Evolutionary conservation across 768 basidiomycete species (phyloP).

Genomic region (Phlebiopsis flavidoalba): DNA sequence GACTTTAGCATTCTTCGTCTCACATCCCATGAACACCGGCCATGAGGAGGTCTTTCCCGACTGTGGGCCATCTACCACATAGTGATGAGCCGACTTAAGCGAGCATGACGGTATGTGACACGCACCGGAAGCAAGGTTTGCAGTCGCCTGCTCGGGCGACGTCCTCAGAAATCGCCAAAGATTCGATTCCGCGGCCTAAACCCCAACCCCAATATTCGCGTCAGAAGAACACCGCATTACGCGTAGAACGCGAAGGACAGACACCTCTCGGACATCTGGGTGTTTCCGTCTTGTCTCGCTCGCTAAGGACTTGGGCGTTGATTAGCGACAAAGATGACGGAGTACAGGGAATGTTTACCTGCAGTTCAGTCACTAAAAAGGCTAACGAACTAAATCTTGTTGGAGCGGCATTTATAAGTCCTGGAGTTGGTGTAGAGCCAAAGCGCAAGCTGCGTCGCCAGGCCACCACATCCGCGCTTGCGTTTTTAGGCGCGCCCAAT

Average conservation of each 20-base stretch:
- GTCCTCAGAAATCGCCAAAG: conserved; percentile 72
- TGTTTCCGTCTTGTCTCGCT: conserved; percentile 87
- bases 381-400: conserved; percentile 60
- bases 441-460: too few relatives aligned
- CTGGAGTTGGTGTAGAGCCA: too few relatives aligned
- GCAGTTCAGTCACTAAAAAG: conserved; percentile 70
- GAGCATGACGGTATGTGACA: conserved; percentile 5
- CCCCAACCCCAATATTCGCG: neutral
- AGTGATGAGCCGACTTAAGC: neutral
- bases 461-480: too few relatives aligned
- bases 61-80: conserved; percentile 60
- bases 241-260: conserved; percentile 12
- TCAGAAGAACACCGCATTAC: conserved; percentile 1
- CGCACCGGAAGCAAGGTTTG: conserved; percentile 69
- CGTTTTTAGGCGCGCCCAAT: too few relatives aligned
- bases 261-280: conserved; percentile 91
- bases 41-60: conserved; percentile 68
- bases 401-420: neutral
- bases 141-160: conserved; percentile 77
- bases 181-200: conserved; percentile 85
- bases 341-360: conserved; percentile 35
- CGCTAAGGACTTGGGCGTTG: conserved; percentile 60
- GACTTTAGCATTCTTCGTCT: conserved; percentile 90
- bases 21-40: conserved; percentile 92
- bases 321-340: neutral